phyloP scores from a whole-genome alignment of 352 stramenopile genomes.

The Phytophthora nicotianae region DNA sequence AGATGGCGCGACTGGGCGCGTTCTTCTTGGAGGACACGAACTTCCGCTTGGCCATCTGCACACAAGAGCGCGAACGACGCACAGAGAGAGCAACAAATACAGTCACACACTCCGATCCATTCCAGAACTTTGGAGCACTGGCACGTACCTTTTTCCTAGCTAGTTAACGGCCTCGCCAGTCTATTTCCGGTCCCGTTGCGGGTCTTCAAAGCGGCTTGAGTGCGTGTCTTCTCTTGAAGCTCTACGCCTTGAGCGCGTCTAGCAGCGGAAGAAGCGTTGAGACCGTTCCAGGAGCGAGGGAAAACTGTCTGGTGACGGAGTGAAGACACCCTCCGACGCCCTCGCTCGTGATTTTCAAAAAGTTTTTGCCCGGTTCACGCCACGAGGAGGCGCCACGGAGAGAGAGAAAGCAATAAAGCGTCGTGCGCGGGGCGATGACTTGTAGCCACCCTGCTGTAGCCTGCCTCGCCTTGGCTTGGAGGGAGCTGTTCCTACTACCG shows the following conservation, averaged over 20 bases:
- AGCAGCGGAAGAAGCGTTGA: constrained; percentile 3
- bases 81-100: constrained; percentile 6
- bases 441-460: constrained; percentile 7
- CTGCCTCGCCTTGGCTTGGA: constrained; percentile 10
- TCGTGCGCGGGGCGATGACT: not conserved
- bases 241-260: constrained; percentile 5
- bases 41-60: constrained; percentile 79
- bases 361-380: constrained; percentile 2
- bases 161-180: constrained; percentile 20
- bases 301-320: constrained; percentile 24
- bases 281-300: constrained; percentile 6
- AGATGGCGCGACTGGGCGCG: constrained; percentile 74
- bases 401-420: not conserved
- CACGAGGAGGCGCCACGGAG: not conserved
- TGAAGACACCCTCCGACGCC: constrained; percentile 10
- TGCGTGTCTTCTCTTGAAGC: constrained; percentile 11
- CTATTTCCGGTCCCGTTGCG: constrained; percentile 28
- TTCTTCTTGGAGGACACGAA: constrained; percentile 91
- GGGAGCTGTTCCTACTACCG: constrained; percentile 26
- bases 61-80: constrained; percentile 3
- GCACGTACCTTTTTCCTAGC: constrained; percentile 33
- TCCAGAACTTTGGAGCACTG: not conserved
- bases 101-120: constrained; percentile 5
- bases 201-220: not conserved
- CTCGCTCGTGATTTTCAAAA: constrained; percentile 1